Base-by-base conservation (phyloP, 2,329 filamentous ascomycete genomes). In the Penicillium oxalicum region DNA sequence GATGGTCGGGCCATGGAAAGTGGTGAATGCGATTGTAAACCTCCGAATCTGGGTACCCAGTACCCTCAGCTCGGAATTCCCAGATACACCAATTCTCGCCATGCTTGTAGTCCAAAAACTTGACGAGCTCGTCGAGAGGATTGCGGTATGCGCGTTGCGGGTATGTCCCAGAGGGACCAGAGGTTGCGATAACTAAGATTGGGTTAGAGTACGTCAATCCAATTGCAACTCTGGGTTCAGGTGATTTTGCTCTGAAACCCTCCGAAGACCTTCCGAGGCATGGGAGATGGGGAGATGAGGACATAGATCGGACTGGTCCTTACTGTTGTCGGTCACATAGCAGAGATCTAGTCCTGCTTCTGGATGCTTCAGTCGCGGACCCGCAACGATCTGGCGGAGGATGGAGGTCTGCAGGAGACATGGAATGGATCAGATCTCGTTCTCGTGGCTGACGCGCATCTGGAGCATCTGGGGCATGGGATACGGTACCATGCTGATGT, bases 61-160 rank as follows among this genome's bases (percentile, higher is more conserved):
- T 96, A 4, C 93, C 93, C 68, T 98, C 93, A 33, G 90, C 93
- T 40, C 93, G 84, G 61, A 98, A 98, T 71, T 98, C 93, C 89
- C 91, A 98, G 61, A 98, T 95, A 3, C 86, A 83, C 93, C 93
- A 98, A 54, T 93, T 75, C 26, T 82, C 73, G 27, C 80, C 85
- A 70, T 98, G 93, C 62, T 90, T 88, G 39, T 78, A 74, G 70
- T 97, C 89, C 54, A 98, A 84, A 67, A 91, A 98, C 55, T 81
- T 80, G 51, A 97, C 88, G 24, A 98, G 81, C 35, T 85, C 81
- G 63, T 94, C 86, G 43, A 95, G 83, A 0, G 91, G 91, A 65
- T 95, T 98, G 63, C 93, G 88, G 71, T 97, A 98, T 51, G 89
- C 90, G 55, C 87, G 83, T 66, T 95, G 86, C 0, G 93, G 91